Conservation (phyloP, 2,329 filamentous ascomycete species). For the Cyphellophora europaea region DNA sequence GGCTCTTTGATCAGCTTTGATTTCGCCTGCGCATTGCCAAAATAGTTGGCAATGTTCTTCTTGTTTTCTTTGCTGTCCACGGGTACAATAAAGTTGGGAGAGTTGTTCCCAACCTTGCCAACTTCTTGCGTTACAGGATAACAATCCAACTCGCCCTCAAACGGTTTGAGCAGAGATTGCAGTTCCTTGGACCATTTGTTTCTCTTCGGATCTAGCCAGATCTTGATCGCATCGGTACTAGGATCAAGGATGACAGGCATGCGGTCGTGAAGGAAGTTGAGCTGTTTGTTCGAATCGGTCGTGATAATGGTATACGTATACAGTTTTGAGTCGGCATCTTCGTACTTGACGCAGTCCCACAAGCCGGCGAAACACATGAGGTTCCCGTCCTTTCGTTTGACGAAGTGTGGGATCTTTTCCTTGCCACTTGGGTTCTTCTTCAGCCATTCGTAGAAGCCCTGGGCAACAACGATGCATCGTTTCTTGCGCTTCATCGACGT, state of each 20-base stretch:
- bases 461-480: constrained; percentile 75
- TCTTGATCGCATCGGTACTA: constrained; percentile 57
- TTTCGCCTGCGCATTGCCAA: constrained; percentile 41
- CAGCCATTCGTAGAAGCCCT: constrained; percentile 96
- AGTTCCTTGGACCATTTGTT: constrained; percentile 69
- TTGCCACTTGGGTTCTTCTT: constrained; percentile 63
- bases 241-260: constrained; percentile 92
- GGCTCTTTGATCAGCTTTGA: constrained; percentile 19
- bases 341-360: constrained; percentile 80
- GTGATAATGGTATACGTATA: constrained; percentile 95
- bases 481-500: constrained; percentile 81
- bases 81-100: constrained; percentile 71
- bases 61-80: constrained; percentile 82
- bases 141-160: constrained; percentile 65
- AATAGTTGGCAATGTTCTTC: constrained; percentile 89
- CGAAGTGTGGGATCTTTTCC: constrained; percentile 76
- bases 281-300: constrained; percentile 71
- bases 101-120: constrained; percentile 89
- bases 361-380: constrained; percentile 85
- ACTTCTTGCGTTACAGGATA: constrained; percentile 85
- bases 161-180: constrained; percentile 71
- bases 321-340: constrained; percentile 62
- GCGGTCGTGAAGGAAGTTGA: constrained; percentile 81
- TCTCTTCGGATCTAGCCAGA: constrained; percentile 68
- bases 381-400: constrained; percentile 70